phyloP scores from a whole-genome alignment of 495 filamentous ascomycete species.

The Aspergillus carlsbadensis region DNA sequence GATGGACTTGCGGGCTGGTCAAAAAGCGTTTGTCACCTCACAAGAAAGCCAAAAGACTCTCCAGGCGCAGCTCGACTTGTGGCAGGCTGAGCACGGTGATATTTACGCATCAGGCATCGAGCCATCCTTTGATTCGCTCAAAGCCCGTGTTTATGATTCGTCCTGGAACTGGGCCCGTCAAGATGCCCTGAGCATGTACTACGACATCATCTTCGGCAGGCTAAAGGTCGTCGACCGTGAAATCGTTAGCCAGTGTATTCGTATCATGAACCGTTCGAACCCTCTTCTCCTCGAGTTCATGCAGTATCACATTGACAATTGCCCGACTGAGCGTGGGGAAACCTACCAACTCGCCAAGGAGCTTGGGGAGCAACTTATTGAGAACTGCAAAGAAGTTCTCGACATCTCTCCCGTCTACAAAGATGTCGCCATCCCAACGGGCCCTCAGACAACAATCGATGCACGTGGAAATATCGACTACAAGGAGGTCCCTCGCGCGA shows the following conservation, averaged over 20 bases:
- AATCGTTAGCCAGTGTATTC: conserved; percentile 97
- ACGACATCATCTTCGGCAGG: conserved; percentile 97
- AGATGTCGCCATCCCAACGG: conserved; percentile 90
- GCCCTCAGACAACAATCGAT: conserved; percentile 86
- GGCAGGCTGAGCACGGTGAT: conserved; percentile 93
- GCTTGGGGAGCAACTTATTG: conserved; percentile 91
- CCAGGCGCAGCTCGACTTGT: conserved; percentile 90
- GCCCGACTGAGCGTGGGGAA: conserved; percentile 92
- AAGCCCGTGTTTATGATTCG: conserved; percentile 95
- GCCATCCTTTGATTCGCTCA: conserved; percentile 86
- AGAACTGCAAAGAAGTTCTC: conserved; percentile 94
- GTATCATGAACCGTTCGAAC: conserved; percentile 98
- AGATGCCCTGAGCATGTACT: conserved; percentile 97
- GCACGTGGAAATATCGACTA: conserved; percentile 86
- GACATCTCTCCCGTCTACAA: conserved; percentile 84
- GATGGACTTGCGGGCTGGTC: conserved; percentile 90
- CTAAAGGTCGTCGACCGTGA: conserved; percentile 92
- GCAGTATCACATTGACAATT: conserved; percentile 99
- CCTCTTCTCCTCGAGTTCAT: conserved; percentile 95
- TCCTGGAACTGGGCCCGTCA: conserved; percentile 99
- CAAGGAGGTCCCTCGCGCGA: conserved; percentile 80
- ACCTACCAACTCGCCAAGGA: conserved; percentile 96
- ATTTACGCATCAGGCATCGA: conserved; percentile 94
- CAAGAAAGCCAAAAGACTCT: conserved; percentile 81
- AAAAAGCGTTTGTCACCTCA: conserved; percentile 84